Percentiles rank a stretch among this genome's conserved stretches.
These are phyloP conservation scores for Fusarium sp. DNA, from an alignment of 2,329 filamentous ascomycete genomes.

Conservation along the genomic window DNA sequence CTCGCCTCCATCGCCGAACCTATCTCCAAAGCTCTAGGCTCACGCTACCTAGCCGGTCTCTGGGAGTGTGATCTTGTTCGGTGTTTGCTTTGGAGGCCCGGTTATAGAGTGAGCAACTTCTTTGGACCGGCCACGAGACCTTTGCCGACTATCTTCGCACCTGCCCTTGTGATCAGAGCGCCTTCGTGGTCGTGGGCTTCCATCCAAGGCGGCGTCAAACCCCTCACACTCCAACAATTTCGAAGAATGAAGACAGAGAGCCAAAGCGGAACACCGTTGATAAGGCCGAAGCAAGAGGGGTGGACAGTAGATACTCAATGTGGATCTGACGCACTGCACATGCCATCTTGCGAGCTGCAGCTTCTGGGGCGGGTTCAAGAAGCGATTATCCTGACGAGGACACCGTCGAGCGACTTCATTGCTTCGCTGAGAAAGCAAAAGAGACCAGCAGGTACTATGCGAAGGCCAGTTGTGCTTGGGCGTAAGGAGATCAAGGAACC, in stretches of 20 bases:
- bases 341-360: constrained; percentile 14
- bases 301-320: neutral
- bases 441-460: neutral
- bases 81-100: neutral
- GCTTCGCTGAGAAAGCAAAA: neutral
- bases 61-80: constrained; percentile 15
- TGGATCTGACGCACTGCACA: neutral
- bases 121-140: constrained; percentile 3
- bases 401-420: neutral
- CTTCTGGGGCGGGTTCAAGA: neutral
- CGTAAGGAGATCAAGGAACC: neutral
- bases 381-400: neutral
- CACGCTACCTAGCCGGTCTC: constrained; percentile 14
- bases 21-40: neutral
- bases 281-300: neutral
- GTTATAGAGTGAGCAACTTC: neutral
- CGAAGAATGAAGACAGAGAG: neutral
- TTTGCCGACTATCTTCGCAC: neutral
- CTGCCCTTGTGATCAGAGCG: neutral
- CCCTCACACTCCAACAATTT: neutral
- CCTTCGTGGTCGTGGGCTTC: constrained; percentile 25
- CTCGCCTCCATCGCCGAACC: constrained; percentile 1
- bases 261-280: neutral
- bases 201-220: neutral
- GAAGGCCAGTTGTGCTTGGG: neutral